Conservation (phyloP, 176 grass and related monocot species). For the Cenchrus purpureus region DNA sequence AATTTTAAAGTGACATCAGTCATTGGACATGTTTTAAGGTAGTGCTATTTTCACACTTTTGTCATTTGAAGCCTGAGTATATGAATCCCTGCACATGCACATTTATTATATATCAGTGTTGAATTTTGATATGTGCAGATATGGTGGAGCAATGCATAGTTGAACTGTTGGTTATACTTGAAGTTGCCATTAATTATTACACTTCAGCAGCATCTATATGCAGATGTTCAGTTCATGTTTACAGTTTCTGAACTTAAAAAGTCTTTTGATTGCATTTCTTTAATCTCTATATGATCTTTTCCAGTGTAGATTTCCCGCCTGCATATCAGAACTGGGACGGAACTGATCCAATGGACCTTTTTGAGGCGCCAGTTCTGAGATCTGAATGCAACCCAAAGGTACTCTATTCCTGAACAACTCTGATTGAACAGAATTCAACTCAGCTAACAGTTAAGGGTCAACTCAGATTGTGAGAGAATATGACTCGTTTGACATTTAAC, state of each 20-base stretch:
- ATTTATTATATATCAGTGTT: slow-evolving; percentile 15
- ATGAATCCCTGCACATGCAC: background rate
- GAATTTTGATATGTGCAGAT: slow-evolving; percentile 12
- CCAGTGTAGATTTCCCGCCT: slow-evolving; percentile 92
- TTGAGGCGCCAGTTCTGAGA: slow-evolving; percentile 81
- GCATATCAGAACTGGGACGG: slow-evolving; percentile 94
- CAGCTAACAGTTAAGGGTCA: background rate
- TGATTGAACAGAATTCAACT: slow-evolving; percentile 6
- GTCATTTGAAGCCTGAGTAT: background rate
- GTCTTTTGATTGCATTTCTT: slow-evolving; percentile 14
- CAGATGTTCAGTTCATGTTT: background rate
- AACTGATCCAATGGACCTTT: slow-evolving; percentile 92
- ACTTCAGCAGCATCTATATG: slow-evolving; percentile 19
- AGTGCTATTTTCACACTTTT: background rate
- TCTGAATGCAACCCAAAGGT: slow-evolving; percentile 99
- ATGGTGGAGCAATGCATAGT: background rate
- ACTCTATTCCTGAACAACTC: slow-evolving; percentile 25
- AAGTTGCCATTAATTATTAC: background rate
- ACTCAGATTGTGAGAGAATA: slow-evolving; percentile 1
- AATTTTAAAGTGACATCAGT: slow-evolving; percentile 91
- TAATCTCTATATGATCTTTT: slow-evolving; percentile 23
- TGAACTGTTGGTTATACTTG: slow-evolving; percentile 6
- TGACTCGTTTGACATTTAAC: slow-evolving; percentile 1
- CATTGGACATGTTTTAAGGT: slow-evolving; percentile 96
- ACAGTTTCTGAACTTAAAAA: background rate